phyloP scores from a whole-genome alignment of 2,329 filamentous ascomycete genomes.

The Beauveria scarabaeidicola region DNA sequence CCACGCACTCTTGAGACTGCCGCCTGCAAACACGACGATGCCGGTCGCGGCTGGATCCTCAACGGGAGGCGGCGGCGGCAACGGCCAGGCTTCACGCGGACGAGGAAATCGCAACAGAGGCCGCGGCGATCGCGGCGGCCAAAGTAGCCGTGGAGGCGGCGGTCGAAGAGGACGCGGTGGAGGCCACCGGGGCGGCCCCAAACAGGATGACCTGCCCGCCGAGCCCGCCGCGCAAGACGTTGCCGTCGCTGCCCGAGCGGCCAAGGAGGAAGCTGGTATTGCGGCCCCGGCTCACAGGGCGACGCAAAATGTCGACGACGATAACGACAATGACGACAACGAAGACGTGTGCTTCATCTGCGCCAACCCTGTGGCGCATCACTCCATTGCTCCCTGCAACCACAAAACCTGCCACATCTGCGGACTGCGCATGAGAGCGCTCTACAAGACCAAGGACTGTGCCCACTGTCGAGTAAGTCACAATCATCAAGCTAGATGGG shows the following conservation, averaged over 20 bases:
- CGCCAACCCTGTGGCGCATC: slow-evolving; percentile 79
- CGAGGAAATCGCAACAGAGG: slow-evolving; percentile 7
- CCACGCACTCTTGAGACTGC: not conserved
- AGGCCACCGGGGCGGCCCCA: slow-evolving; percentile 2
- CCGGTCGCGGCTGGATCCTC: slow-evolving; percentile 4
- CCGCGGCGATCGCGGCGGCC: slow-evolving; percentile 1
- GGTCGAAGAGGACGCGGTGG: slow-evolving; percentile 29
- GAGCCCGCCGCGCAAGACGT: slow-evolving; percentile 25
- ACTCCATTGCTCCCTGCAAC: slow-evolving; percentile 87
- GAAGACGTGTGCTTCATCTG: slow-evolving; percentile 96
- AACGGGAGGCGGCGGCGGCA: not conserved
- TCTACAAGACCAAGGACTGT: slow-evolving; percentile 95
- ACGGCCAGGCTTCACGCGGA: slow-evolving; percentile 1
- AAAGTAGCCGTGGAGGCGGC: slow-evolving; percentile 18
- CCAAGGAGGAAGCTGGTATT: slow-evolving; percentile 26
- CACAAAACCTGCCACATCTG: slow-evolving; percentile 97
- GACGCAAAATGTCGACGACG: slow-evolving; percentile 28
- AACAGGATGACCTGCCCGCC: slow-evolving; percentile 20
- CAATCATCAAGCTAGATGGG: not conserved
- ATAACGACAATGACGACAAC: slow-evolving; percentile 41
- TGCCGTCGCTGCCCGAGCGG: slow-evolving; percentile 21
- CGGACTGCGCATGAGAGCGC: slow-evolving; percentile 75
- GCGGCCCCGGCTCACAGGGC: slow-evolving; percentile 17
- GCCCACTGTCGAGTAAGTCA: slow-evolving; percentile 79
- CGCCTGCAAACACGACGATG: slow-evolving; percentile 1